Evolutionary conservation across 2,329 filamentous ascomycete genomes (phyloP).

Genomic region (Daldinia sp.): DNA sequence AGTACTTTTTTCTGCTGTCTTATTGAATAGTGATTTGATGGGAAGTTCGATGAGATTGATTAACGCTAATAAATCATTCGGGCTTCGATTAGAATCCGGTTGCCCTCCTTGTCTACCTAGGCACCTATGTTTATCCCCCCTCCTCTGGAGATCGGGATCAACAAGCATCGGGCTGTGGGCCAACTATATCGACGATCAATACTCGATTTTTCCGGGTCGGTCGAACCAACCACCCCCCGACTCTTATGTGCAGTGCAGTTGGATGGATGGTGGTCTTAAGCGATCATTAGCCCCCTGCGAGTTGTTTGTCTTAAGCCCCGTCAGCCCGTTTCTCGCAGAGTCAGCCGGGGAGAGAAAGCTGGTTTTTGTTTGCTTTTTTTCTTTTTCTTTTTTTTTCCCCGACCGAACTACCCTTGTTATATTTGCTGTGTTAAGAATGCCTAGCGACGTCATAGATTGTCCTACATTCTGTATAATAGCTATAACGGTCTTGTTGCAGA

Average conservation of each 20-base stretch:
- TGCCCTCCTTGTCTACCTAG: too few relatives aligned
- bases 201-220: too few relatives aligned
- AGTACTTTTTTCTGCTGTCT: neutral
- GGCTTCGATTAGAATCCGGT: too few relatives aligned
- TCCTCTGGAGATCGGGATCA: neutral
- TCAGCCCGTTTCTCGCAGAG: neutral
- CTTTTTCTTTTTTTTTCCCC: neutral
- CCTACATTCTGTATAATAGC: too few relatives aligned
- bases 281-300: neutral
- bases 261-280: neutral
- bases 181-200: neutral
- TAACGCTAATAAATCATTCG: neutral
- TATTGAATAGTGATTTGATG: neutral
- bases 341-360: neutral
- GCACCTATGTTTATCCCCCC: neutral
- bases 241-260: neutral
- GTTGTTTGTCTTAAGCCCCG: conserved; percentile 6
- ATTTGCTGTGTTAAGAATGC: neutral
- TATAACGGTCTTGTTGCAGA: neutral
- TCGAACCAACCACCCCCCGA: neutral
- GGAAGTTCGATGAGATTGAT: neutral
- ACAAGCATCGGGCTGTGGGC: neutral
- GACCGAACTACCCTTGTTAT: neutral
- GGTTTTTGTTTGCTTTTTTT: neutral
- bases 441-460: neutral